Evolutionary conservation across 1,284 basidiomycete genomes (phyloP).

Genomic region (Phaffia rhodozyma): DNA sequence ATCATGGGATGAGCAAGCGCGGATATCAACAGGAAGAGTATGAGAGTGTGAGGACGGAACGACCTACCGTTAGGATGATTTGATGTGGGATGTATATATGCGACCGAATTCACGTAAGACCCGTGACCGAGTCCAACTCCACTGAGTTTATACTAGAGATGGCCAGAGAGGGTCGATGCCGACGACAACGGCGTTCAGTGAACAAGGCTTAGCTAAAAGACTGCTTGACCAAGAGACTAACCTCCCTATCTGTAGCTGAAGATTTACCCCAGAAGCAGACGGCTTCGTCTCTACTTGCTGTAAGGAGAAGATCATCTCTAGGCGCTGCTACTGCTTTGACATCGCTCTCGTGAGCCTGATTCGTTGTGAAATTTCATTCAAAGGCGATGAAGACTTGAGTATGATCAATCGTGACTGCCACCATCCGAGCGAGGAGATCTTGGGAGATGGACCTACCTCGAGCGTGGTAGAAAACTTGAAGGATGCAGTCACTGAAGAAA

Average conservation of each 20-base stretch:
- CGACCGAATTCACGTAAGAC: constrained; percentile 14
- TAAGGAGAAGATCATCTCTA: constrained; percentile 11
- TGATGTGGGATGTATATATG: constrained; percentile 8
- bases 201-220: no score
- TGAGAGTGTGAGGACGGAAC: background rate
- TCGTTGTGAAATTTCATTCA: background rate
- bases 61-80: constrained; percentile 9
- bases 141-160: constrained; percentile 7
- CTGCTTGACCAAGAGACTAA: background rate
- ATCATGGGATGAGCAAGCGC: background rate
- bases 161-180: background rate
- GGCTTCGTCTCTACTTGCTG: constrained; percentile 12
- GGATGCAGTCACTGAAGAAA: background rate
- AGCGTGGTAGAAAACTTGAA: constrained; percentile 8
- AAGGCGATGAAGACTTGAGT: background rate
- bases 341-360: constrained; percentile 15
- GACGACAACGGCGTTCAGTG: background rate
- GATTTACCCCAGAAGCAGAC: constrained; percentile 11
- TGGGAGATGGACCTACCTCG: constrained; percentile 6
- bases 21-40: no score
- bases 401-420: background rate
- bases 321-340: constrained; percentile 13
- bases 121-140: constrained; percentile 11
- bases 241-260: background rate
- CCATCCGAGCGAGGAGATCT: background rate